A percentile compares a stretch with the other conserved stretches of the same genome.
These are phyloP conservation scores for Nitzschia sp. DNA, from an alignment of 108 stramenopile species.

Conservation along the genomic window DNA sequence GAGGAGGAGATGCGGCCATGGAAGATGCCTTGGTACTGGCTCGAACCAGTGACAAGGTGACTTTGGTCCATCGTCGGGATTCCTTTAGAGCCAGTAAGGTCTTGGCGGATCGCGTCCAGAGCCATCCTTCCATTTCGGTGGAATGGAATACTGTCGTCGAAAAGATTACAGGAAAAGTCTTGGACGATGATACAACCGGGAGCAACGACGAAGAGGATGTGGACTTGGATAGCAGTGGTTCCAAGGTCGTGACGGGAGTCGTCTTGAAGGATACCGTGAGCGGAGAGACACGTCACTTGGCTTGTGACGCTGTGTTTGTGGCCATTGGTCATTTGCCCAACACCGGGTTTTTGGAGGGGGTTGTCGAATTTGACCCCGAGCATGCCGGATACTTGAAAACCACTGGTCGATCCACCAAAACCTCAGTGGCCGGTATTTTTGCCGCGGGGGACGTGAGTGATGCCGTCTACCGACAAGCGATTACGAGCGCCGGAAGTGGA, in stretches of 20 bases:
- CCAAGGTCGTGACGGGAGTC: slow-evolving; percentile 72
- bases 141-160: slow-evolving; percentile 83
- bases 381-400: slow-evolving; percentile 84
- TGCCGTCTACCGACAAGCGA: slow-evolving; percentile 92
- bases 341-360: slow-evolving; percentile 78
- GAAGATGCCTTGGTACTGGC: slow-evolving; percentile 95
- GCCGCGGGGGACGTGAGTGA: slow-evolving; percentile 96
- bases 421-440: slow-evolving; percentile 92
- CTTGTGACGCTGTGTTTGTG: slow-evolving; percentile 87
- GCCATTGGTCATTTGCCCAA: slow-evolving; percentile 95
- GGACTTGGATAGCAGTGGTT: slow-evolving; percentile 33
- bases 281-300: slow-evolving; percentile 51
- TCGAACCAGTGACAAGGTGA: slow-evolving; percentile 77
- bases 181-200: slow-evolving; percentile 22
- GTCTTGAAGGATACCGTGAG: slow-evolving; percentile 65
- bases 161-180: slow-evolving; percentile 63
- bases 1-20: slow-evolving; percentile 97
- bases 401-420: slow-evolving; percentile 59
- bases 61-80: slow-evolving; percentile 91
- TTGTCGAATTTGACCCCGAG: slow-evolving; percentile 83
- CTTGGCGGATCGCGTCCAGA: slow-evolving; percentile 80
- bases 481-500: slow-evolving; percentile 93
- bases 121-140: slow-evolving; percentile 82
- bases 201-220: slow-evolving; percentile 46
- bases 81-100: slow-evolving; percentile 89